Evolutionary conservation across 306 rosid genomes (phyloP), one percentile per base, ranked within the genome.

Genomic region (Parietaria judaica): DNA sequence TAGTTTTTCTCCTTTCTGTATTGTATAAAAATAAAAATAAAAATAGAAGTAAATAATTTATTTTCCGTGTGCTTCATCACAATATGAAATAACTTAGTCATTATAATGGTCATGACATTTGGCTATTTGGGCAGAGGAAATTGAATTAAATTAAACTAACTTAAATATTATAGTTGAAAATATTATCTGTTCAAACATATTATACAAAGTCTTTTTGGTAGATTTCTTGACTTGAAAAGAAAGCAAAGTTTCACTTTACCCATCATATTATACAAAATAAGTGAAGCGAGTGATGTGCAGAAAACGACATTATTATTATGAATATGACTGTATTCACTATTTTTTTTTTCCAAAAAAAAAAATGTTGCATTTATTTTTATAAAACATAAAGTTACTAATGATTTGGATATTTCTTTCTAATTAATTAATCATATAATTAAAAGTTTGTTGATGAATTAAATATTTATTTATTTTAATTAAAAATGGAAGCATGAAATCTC

Each of bases 311-410:
- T 59, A 60, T 56, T 47, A 68, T 57, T 69, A 41, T 3, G 7
- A 41, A 41, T 41, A 41, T 5, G 45, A 71, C 73, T 68, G 73
- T 58, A 71, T 79, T 78, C 76, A 65, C 63, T 64, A 61, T 63
- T 34, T 47, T 7, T 6, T 13, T 1, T 0, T 41, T 3, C 1
- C 1, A 41, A 41, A 41, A 41, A 41, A 1, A 41, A 54, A 46
- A 66, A 7, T 14, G 34, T 90, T 79, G 72, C 95, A 76, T 77
- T 72, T 78, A 90, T 90, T 87, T 87, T 71, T 74, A 82, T 86
- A 77, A 72, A 65, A 55, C 74, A 63, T 66, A 81, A 80, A 86
- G 90, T 43, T 60, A 61, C 56, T 68, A 61, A 68, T 77, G 45
- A 81, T 66, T 64, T 7, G 60, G 68, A 16, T 56, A 36, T 67